Evolutionary conservation across 139 green algal species (phyloP).

Genomic region (Edaphochlamys debaryana): DNA sequence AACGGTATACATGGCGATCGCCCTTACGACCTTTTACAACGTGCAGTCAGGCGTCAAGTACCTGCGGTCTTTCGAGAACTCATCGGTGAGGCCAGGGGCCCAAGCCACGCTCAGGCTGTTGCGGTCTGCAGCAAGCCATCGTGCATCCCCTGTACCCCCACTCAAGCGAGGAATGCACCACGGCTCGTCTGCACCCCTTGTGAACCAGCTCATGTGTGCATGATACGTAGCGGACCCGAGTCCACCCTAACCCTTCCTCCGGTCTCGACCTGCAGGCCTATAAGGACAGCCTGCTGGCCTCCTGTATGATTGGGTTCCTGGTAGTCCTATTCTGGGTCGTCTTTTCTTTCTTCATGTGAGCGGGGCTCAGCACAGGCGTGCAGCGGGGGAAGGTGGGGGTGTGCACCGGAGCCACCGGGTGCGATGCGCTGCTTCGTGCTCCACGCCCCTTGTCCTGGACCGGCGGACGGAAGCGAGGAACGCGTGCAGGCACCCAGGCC

Average conservation of each 20-base stretch:
- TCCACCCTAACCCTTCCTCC: not conserved
- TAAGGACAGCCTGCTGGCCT: not conserved
- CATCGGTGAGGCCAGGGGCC: not conserved
- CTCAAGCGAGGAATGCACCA: not conserved
- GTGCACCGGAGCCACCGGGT: too few species aligned
- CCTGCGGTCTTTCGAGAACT: not conserved
- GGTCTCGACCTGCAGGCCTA: not conserved
- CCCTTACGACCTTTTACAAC: constrained; percentile 13
- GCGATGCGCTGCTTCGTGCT: too few species aligned
- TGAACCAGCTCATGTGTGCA: not conserved
- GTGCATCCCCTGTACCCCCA: not conserved
- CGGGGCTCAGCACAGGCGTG: too few species aligned
- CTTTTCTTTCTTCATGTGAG: constrained; percentile 39
- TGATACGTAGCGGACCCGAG: not conserved
- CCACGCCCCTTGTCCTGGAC: too few species aligned
- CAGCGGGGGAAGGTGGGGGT: too few species aligned
- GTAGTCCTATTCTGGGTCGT: constrained; percentile 34
- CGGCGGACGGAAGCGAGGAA: too few species aligned
- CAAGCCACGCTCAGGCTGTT: not conserved
- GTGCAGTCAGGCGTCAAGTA: not conserved
- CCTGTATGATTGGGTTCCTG: constrained; percentile 32
- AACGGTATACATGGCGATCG: not conserved
- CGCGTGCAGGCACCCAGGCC: too few species aligned
- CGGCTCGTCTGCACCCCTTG: too few species aligned
- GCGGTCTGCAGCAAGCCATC: not conserved